Base-by-base conservation (phyloP, 2,329 filamentous ascomycete species). In the Aspergillus viridinutans region DNA sequence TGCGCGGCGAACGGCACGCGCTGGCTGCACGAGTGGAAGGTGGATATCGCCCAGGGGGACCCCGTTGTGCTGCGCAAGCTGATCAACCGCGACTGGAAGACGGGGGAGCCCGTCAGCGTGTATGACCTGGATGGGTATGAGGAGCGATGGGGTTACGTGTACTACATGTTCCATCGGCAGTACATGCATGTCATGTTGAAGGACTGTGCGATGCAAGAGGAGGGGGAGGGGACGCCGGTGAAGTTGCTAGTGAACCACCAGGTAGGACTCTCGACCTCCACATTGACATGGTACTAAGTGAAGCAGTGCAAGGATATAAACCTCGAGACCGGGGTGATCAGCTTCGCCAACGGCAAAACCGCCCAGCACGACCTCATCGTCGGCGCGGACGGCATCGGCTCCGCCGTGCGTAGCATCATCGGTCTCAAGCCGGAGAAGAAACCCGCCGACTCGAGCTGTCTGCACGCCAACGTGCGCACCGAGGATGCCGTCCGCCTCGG, bases 401-500 rank as follows among this genome's bases (percentile, higher is more conserved):
- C 86, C 0, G 77, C 73, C n/a, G 82, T 86, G 0, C 84, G 87
- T 45, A 72, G 75, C n/a, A 77, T 85, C 49, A 74, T 89, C n/a
- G 87, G 85, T n/a, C 78, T 89, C 50, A 70, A 76, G 49, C 83
- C 85, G 0, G 82, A 81, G 50, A 85, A 83, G 70, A 78, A 77
- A n/a, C 81, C 85, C 0, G 79, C 85, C 0, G 80, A 83, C 4
- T 82, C 81, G 2, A 83, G 80, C 70, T 89, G 86, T 64, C 75
- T 88, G 0, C 86, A 88, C 68, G 80, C 83, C 59, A 89, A 88
- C 66, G 83, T 89, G 55, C 79, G 89, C 60, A 94, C 90, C 0
- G 90, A 95, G 65, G 91, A 96, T 75, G 90, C 90, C 1, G 75
- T 95, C 20, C 90, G 89, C 76, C 84, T 94, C 68, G 90, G 86